Conservation (phyloP, 2,329 filamentous ascomycete genomes). For the Sphaceloma murrayae region DNA sequence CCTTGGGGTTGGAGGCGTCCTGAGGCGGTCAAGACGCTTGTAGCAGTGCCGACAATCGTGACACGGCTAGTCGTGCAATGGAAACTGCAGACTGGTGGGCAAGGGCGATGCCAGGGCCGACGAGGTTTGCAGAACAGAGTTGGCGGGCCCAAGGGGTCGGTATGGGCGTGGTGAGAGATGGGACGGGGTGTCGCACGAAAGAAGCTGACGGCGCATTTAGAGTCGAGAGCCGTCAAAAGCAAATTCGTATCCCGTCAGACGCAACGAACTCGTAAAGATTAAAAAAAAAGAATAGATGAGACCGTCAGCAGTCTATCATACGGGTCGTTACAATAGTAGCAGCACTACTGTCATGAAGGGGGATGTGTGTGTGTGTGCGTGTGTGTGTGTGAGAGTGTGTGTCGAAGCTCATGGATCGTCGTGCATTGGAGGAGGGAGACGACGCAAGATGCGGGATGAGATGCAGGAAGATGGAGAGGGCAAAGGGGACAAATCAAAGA, state of each 20-base stretch:
- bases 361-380: too few relatives aligned
- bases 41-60: too few relatives aligned
- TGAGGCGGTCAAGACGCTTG: too few relatives aligned
- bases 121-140: too few relatives aligned
- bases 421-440: conserved; percentile 1
- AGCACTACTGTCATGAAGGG: too few relatives aligned
- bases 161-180: conserved; percentile 8
- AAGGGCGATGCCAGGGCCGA: too few relatives aligned
- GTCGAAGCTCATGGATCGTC: conserved; percentile 9
- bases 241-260: conserved; percentile 1
- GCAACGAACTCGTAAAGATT: conserved; percentile 10
- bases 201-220: conserved; percentile 12
- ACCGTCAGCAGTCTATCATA: conserved; percentile 4
- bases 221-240: conserved; percentile 9
- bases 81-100: conserved; percentile 6
- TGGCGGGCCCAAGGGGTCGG: conserved; percentile 8
- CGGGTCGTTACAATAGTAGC: conserved; percentile 10
- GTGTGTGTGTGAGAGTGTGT: too few relatives aligned
- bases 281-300: too few relatives aligned
- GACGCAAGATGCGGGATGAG: conserved; percentile 9
- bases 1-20: too few relatives aligned
- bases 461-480: conserved; percentile 15
- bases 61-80: background rate
- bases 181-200: conserved; percentile 11
- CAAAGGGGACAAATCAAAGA: conserved; percentile 13